These are phyloP conservation scores for Vicia villosa DNA, from an alignment of 306 rosid genomes.

Conservation along the genomic window DNA sequence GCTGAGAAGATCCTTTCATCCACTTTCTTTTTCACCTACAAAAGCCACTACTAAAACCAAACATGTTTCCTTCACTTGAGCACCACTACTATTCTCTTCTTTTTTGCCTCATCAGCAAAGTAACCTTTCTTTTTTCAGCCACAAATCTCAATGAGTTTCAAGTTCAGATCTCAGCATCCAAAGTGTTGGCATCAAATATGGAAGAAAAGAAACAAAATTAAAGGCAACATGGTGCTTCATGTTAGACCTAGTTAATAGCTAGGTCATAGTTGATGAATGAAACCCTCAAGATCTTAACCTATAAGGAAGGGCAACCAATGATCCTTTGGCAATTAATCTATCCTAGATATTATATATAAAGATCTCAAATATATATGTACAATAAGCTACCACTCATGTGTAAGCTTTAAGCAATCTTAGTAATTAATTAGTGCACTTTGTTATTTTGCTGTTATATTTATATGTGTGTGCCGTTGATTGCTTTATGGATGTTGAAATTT, in stretches of 20 bases:
- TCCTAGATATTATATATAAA: neutral
- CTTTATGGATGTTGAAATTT: neutral
- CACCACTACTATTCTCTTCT: conserved; percentile 15
- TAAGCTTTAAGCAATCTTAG: conserved; percentile 2
- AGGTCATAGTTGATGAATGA: conserved; percentile 24
- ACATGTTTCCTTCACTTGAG: conserved; percentile 23
- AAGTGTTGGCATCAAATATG: neutral
- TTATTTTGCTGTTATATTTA: neutral
- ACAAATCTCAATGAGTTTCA: neutral
- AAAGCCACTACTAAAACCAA: conserved; percentile 12
- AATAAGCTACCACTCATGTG: neutral
- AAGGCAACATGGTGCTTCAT: neutral
- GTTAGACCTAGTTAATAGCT: conserved; percentile 1
- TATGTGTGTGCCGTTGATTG: neutral
- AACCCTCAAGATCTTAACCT: conserved; percentile 20
- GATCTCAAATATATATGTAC: neutral
- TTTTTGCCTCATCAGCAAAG: neutral
- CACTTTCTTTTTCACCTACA: conserved; percentile 9
- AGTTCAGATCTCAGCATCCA: neutral
- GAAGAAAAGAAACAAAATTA: neutral
- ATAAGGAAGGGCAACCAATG: conserved; percentile 11
- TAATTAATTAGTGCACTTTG: neutral
- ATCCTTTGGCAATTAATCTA: conserved; percentile 21
- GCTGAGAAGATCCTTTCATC: conserved; percentile 8
- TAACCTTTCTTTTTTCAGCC: neutral